A percentile compares a stretch with the other conserved stretches of the same genome.
These are phyloP conservation scores for Lavandula angustifolia DNA, from an alignment of 257 asterid genomes.

Conservation along the genomic window DNA sequence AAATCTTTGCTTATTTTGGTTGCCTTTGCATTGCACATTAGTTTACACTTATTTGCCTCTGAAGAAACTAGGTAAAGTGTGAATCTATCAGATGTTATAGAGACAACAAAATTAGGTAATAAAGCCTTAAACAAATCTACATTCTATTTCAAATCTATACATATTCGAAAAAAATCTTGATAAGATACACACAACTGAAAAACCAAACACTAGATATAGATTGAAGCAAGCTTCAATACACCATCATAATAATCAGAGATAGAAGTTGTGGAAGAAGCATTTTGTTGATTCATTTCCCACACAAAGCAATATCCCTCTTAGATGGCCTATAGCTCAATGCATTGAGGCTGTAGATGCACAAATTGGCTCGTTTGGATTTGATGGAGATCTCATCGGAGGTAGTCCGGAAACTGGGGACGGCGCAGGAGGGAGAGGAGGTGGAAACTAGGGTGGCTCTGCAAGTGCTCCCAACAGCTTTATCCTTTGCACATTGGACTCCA, in stretches of 20 bases:
- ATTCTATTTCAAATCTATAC: no score
- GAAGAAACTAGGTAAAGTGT: no score
- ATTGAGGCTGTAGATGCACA: constrained; percentile 67
- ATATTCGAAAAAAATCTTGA: no score
- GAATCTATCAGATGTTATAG: no score
- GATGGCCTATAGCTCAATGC: constrained; percentile 75
- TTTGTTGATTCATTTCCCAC: constrained; percentile 46
- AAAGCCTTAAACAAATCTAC: background rate
- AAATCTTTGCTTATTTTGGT: background rate
- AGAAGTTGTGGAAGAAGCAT: background rate
- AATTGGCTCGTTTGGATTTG: constrained; percentile 60
- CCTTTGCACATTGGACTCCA: constrained; percentile 85
- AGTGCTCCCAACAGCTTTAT: constrained; percentile 61
- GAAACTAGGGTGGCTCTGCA: constrained; percentile 58
- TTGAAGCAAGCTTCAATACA: constrained; percentile 19
- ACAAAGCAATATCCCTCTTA: constrained; percentile 50
- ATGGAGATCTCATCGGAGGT: constrained; percentile 69
- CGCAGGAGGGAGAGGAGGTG: constrained; percentile 48
- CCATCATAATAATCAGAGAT: constrained; percentile 19
- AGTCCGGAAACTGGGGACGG: constrained; percentile 52
- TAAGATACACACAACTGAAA: no score
- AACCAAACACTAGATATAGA: constrained; percentile 31
- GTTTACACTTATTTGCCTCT: no score
- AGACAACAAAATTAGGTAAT: background rate
- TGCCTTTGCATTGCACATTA: no score